Evolutionary conservation across 1,284 basidiomycete genomes (phyloP), one percentile per base, ranked within the genome.

Genomic region (Erythrobasidium hasegawianum): DNA sequence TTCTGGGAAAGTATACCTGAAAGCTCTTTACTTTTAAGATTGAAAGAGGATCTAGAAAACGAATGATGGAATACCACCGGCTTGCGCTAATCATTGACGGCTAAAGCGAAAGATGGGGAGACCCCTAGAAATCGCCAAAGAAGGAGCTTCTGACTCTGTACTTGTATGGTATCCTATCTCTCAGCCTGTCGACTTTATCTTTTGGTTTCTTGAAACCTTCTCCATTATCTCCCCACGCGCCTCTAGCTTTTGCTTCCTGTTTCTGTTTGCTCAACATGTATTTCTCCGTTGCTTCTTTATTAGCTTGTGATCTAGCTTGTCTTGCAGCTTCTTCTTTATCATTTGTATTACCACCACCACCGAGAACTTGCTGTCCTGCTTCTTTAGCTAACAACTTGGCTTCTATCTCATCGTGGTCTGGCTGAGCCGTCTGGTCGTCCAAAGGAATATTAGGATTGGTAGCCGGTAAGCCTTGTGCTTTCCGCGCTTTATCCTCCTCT

Each of bases 401-500:
- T 13, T 70, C 71, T n/a, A 70, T 71, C 22, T 69, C 69, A 8
- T 81, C 83, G 73, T 85, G 86, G 55, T 65, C 62, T 16, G 62
- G 62, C 55, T 68, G 59, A 71, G 70, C 56, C 66, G 62, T 33
- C 68, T 68, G 14, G 62, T 66, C 40, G 52, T 68, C 65, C 7
- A 59, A 61, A 8, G 69, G 62, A 7, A 39, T 64, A 39, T 77
- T 75, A 50, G 76, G 75, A 55, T 76, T 74, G 38, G 74, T 71
- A 20, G 76, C 74, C 20, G 85, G 80, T 71, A 93, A 83, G 22
- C 91, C 90, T 77, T 91, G 87, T 77, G 80, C 93, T 72, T 83
- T 81, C 18, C 91, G 88, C 76, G 91, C 89, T 26, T 84, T 83
- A 72, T 88, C 84, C 41, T 89, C 89, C 78, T 98, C 96, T 73